A percentile compares a stretch with the other conserved stretches of the same genome.
phyloP scores from a whole-genome alignment of 2,329 filamentous ascomycete species.

The Pleomassaria siparia region DNA sequence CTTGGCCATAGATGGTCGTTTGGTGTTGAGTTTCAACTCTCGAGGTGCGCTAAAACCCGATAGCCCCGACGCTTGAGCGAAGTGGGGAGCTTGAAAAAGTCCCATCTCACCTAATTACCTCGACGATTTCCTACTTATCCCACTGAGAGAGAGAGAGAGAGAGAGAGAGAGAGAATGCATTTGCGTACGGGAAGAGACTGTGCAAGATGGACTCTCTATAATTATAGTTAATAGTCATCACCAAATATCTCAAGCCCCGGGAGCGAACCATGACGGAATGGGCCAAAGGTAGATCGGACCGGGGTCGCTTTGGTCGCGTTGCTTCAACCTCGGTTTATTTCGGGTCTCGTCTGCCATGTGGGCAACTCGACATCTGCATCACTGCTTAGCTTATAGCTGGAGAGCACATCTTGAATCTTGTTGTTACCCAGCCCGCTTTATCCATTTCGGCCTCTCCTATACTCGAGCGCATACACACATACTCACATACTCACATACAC shows the following conservation, averaged over 20 bases:
- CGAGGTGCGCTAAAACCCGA: not conserved
- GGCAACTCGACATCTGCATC: conserved; percentile 25
- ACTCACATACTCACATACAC: conserved; percentile 2
- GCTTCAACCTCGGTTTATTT: conserved; percentile 33
- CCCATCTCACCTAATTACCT: no score
- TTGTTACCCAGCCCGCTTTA: conserved; percentile 10
- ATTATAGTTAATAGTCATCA: conserved; percentile 9
- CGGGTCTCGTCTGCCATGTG: conserved; percentile 35
- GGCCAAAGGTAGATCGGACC: not conserved
- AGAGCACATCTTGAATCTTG: conserved; percentile 8
- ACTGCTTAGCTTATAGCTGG: no score
- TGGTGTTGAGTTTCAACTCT: conserved; percentile 23
- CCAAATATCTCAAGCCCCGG: not conserved
- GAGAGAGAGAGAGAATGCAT: no score
- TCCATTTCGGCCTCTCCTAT: conserved; percentile 8
- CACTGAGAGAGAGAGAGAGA: no score
- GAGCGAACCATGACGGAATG: not conserved
- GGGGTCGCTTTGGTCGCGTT: not conserved
- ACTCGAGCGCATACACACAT: conserved; percentile 3
- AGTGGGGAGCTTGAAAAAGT: no score
- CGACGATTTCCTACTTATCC: no score
- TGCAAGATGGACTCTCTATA: conserved; percentile 1
- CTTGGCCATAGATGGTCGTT: conserved; percentile 16
- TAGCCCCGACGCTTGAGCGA: conserved; percentile 23
- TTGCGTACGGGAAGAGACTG: not conserved